A percentile compares a stretch with the other conserved stretches of the same genome.
Evolutionary conservation across 345 rosid species (phyloP).

Genomic region (Linum trigynum): DNA sequence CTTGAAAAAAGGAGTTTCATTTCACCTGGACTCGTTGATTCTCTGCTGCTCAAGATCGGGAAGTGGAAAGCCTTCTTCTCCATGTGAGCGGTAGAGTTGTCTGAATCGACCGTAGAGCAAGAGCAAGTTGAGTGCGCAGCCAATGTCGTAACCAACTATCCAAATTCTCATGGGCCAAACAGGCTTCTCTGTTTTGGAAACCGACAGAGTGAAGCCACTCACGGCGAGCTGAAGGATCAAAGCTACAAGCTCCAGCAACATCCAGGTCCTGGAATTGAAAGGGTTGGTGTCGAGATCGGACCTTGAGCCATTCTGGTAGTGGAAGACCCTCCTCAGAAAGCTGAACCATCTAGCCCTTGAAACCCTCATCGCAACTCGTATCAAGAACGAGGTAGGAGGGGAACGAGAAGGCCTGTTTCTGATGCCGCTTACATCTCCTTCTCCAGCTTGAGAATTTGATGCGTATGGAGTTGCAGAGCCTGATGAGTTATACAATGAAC

Average conservation of each 20-base stretch:
- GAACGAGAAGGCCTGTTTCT: conserved; percentile 43
- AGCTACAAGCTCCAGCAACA: conserved; percentile 73
- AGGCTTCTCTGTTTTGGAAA: conserved; percentile 66
- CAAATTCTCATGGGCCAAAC: conserved; percentile 93
- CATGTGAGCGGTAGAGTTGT: conserved; percentile 32
- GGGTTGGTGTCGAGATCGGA: conserved; percentile 89
- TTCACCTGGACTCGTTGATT: conserved; percentile 65
- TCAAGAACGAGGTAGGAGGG: conserved; percentile 34
- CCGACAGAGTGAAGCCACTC: conserved; percentile 52
- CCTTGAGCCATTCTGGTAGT: conserved; percentile 85
- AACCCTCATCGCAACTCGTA: conserved; percentile 65
- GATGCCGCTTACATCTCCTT: conserved; percentile 17
- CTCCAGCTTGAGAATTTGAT: conserved; percentile 32
- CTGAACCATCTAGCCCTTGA: conserved; percentile 93
- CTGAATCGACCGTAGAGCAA: conserved; percentile 70
- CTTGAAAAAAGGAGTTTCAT: not conserved
- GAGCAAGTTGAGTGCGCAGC: conserved; percentile 61
- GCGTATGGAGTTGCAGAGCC: conserved; percentile 35
- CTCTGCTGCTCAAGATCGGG: conserved; percentile 72
- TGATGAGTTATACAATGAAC: conserved; percentile 32
- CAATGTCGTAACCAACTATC: conserved; percentile 78
- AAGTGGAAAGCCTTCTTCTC: conserved; percentile 40
- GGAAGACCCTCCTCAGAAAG: conserved; percentile 90
- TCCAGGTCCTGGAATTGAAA: conserved; percentile 79
- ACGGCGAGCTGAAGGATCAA: conserved; percentile 54